Percentiles rank a stretch among this genome's conserved stretches.
Evolutionary conservation across 2,329 filamentous ascomycete species (phyloP).

Genomic region (Fusarium udum): DNA sequence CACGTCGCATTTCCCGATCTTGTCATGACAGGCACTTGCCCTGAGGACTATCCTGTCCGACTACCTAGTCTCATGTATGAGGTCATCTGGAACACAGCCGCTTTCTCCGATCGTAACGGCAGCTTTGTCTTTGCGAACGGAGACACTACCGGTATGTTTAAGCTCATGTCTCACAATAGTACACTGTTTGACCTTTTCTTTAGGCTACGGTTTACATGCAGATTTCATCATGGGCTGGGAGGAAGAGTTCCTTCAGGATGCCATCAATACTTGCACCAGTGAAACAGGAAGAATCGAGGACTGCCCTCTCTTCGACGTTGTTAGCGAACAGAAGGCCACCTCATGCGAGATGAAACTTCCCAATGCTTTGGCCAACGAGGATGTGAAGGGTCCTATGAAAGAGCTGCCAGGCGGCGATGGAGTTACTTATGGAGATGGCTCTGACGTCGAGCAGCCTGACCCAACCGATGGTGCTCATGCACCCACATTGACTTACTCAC

Average conservation of each 20-base stretch:
- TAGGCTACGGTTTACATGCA: conserved; percentile 79
- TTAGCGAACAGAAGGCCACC: conserved; percentile 65
- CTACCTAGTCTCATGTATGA: conserved; percentile 84
- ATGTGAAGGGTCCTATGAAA: conserved; percentile 64
- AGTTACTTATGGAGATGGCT: conserved; percentile 50
- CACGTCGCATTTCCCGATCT: conserved; percentile 83
- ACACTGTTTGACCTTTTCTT: conserved; percentile 74
- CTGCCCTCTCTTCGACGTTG: conserved; percentile 79
- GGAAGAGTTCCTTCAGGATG: conserved; percentile 71
- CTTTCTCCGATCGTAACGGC: conserved; percentile 70
- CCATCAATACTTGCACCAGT: conserved; percentile 80
- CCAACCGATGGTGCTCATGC: conserved; percentile 14
- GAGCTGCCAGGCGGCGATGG: conserved; percentile 72
- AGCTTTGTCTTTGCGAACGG: conserved; percentile 81
- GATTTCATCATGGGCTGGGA: conserved; percentile 89
- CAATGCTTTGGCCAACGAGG: conserved; percentile 62
- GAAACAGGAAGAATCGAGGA: conserved; percentile 73
- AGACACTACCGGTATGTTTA: conserved; percentile 72
- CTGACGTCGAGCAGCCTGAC: conserved; percentile 20
- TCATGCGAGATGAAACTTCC: conserved; percentile 73
- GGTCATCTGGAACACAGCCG: conserved; percentile 80
- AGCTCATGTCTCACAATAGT: neutral
- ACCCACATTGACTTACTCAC: conserved; percentile 49
- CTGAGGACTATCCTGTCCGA: conserved; percentile 71
- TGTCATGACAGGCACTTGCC: conserved; percentile 81